A percentile compares a stretch with the other conserved stretches of the same genome.
Evolutionary conservation across 495 filamentous ascomycete genomes (phyloP).

Genomic region (Gamarada debralockiae): DNA sequence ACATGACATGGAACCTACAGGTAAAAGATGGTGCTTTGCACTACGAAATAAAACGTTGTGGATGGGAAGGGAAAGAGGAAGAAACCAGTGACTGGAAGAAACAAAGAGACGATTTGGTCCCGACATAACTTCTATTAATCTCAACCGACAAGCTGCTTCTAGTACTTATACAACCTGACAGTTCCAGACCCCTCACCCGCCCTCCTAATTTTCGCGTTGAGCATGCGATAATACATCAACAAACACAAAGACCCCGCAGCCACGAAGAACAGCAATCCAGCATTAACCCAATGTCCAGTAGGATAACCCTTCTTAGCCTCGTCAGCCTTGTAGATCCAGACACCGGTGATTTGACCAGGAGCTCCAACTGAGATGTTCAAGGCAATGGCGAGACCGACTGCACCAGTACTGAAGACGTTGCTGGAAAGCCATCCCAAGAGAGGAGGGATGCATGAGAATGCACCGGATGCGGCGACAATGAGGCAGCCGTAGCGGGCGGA

Average conservation of each 20-base stretch:
- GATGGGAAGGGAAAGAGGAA: too few relatives aligned
- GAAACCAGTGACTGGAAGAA: too few relatives aligned
- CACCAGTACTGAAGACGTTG: constrained; percentile 60
- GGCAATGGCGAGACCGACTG: constrained; percentile 63
- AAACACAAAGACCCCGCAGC: constrained; percentile 30
- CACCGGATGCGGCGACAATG: constrained; percentile 59
- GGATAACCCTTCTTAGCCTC: constrained; percentile 60
- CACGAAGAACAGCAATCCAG: constrained; percentile 41
- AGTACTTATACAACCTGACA: constrained; percentile 25
- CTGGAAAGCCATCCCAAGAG: constrained; percentile 67
- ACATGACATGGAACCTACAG: too few relatives aligned
- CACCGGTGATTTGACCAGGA: constrained; percentile 65
- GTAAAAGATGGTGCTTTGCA: too few relatives aligned
- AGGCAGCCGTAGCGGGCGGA: constrained; percentile 60
- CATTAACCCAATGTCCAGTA: constrained; percentile 57
- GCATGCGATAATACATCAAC: constrained; percentile 37
- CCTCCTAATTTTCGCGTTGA: constrained; percentile 28
- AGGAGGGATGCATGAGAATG: constrained; percentile 56
- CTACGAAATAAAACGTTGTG: too few relatives aligned
- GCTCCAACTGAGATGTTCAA: constrained; percentile 64
- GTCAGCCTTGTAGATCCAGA: constrained; percentile 67
- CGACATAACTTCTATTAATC: too few relatives aligned
- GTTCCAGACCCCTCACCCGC: constrained; percentile 21
- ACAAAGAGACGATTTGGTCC: too few relatives aligned
- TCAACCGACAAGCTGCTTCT: too few relatives aligned